Conservation (phyloP, 2,329 filamentous ascomycete genomes). For the Metarhizium humberi region DNA sequence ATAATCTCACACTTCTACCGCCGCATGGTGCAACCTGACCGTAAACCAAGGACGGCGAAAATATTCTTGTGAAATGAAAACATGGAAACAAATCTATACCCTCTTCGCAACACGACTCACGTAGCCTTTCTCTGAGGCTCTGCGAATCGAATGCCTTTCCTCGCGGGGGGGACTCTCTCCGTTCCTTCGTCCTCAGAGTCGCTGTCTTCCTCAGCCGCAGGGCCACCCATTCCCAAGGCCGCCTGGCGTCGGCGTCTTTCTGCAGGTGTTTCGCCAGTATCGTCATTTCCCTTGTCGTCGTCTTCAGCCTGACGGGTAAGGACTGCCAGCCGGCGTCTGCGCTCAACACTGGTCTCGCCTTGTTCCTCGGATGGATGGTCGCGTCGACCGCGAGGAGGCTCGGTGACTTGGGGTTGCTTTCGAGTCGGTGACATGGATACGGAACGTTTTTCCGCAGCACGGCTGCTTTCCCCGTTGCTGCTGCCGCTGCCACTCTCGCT, state of each 20-base stretch:
- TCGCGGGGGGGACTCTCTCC: constrained; percentile 39
- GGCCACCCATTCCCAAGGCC: constrained; percentile 52
- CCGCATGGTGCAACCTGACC: background rate
- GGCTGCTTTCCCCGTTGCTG: constrained; percentile 10
- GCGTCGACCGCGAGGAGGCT: constrained; percentile 2
- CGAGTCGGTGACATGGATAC: constrained; percentile 12
- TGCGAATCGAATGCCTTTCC: constrained; percentile 53
- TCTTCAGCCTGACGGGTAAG: constrained; percentile 32
- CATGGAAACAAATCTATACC: background rate
- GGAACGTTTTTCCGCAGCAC: constrained; percentile 9
- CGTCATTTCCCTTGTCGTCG: constrained; percentile 6
- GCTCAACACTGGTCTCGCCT: constrained; percentile 62
- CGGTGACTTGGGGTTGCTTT: background rate
- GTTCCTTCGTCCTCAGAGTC: constrained; percentile 47
- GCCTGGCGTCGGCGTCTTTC: constrained; percentile 66
- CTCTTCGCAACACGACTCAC: constrained; percentile 5
- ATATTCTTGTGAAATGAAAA: background rate
- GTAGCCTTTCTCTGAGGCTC: constrained; percentile 25
- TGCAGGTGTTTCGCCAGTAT: constrained; percentile 58
- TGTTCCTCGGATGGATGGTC: constrained; percentile 8
- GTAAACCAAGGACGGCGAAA: background rate
- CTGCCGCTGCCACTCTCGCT: constrained; percentile 2
- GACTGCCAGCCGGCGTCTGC: constrained; percentile 52
- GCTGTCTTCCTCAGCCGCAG: constrained; percentile 36
- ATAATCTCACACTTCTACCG: no score